Base-by-base conservation (phyloP, 2,329 filamentous ascomycete genomes). In the Calonectria pauciramosa region DNA sequence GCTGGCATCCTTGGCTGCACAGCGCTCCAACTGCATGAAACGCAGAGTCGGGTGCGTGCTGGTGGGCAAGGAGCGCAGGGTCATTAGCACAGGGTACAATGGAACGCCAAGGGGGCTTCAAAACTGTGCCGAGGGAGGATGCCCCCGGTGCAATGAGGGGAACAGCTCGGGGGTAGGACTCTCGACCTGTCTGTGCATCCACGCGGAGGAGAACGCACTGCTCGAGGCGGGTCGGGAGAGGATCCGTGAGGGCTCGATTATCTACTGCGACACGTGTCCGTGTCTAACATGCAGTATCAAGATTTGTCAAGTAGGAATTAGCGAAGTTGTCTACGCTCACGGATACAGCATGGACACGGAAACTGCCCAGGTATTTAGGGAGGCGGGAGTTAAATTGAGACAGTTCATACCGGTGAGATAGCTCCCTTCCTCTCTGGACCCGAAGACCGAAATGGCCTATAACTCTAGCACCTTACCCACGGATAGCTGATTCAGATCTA, bases 211-310 rank as follows among this genome's bases (percentile, higher is more conserved):
- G 86, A 99, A 99, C 84, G 97, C 97, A 1, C 89, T 99, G 72
- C 89, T 99, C 13, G 97, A 99, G 87, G 97, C 97, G 26, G 97
- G 97, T 0, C 90, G 97, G 80, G 97, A 99, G 85, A 90, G 97
- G 72, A 95, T 99, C 79, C 89, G 95, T 26, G 94, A 95, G 70
- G 94, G 93, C 6, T 92, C 94, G 47, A 94, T 95, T 65, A 87
- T 99, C 32, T 99, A 98, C 86, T 98, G 96, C 85, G 95, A 98
- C 83, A 98, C 96, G 79, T 99, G 97, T 85, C 97, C 97, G 5
- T 99, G 97, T 84, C 88, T 99, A 84, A 99, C 97, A 3, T 99
- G 97, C 86, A 98, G 95, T 81, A 98, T 99, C 88, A 99, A 99
- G 88, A 99, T 99, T 82, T 95, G 95, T 28, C 97, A 99, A 87